phyloP scores from a whole-genome alignment of 106 monocot species.

The Triglochin maritima region DNA sequence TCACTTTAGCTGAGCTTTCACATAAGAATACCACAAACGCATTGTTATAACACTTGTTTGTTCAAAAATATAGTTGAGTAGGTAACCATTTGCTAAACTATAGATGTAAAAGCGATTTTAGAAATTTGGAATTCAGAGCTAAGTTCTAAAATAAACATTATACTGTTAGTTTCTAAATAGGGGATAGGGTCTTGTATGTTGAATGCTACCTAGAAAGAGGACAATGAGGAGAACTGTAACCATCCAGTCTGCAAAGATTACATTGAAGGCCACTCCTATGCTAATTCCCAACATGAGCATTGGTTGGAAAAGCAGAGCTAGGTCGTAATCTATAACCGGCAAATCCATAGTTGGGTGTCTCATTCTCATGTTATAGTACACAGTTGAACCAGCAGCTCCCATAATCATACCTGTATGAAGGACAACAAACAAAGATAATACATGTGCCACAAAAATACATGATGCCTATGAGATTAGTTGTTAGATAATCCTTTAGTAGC shows the following conservation, averaged over 20 bases:
- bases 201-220: constrained; percentile 40
- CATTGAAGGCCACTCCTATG: constrained; percentile 75
- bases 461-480: too few relatives aligned
- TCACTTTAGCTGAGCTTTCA: background rate
- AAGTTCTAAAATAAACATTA: too few relatives aligned
- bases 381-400: constrained; percentile 59
- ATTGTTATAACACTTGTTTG: too few relatives aligned
- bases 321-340: constrained; percentile 62
- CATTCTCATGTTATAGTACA: constrained; percentile 67
- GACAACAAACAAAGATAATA: too few relatives aligned
- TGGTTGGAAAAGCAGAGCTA: constrained; percentile 64
- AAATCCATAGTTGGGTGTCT: constrained; percentile 68
- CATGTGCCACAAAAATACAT: too few relatives aligned
- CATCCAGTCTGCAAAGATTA: constrained; percentile 79
- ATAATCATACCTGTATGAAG: constrained; percentile 64
- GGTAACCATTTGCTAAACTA: background rate
- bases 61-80: too few relatives aligned
- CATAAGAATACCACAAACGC: too few relatives aligned
- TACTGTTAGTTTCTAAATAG: too few relatives aligned
- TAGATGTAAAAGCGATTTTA: background rate
- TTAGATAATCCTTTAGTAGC: too few relatives aligned
- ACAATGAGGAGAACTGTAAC: constrained; percentile 63
- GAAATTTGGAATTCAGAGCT: background rate
- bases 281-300: constrained; percentile 84
- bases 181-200: too few relatives aligned